Evolutionary conservation across 2,329 filamentous ascomycete species (phyloP).

Genomic region (Pyrenophora teres): DNA sequence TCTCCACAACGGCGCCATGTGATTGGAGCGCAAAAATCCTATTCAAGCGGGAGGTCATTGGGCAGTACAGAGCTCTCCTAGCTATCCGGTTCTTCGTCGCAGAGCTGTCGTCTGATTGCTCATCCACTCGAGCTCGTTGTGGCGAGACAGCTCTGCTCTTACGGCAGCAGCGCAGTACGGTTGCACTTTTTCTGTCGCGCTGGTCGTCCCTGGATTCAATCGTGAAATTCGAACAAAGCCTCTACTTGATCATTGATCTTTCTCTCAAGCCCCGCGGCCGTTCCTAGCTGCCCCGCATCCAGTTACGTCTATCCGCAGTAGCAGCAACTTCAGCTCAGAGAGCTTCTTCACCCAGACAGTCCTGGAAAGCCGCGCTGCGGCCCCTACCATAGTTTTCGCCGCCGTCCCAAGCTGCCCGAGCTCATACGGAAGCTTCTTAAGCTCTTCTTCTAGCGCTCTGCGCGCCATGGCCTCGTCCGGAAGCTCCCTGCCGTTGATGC

Average conservation of each 20-base stretch:
- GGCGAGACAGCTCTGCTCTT: constrained; percentile 12
- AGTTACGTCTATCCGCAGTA: constrained; percentile 13
- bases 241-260: constrained; percentile 5
- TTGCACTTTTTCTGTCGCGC: neutral
- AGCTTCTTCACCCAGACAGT: constrained; percentile 5
- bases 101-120: constrained; percentile 14
- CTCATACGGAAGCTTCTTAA: constrained; percentile 2
- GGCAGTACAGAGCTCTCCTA: constrained; percentile 16
- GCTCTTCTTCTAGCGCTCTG: constrained; percentile 1
- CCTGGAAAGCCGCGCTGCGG: constrained; percentile 3
- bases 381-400: constrained; percentile 2
- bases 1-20: constrained; percentile 5
- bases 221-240: constrained; percentile 5
- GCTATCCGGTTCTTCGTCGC: constrained; percentile 14
- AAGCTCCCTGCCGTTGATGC: constrained; percentile 45
- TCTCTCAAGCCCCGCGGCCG: constrained; percentile 11
- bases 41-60: constrained; percentile 15
- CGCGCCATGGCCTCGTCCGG: constrained; percentile 10
- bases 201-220: constrained; percentile 1
- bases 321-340: constrained; percentile 14
- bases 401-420: constrained; percentile 8
- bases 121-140: constrained; percentile 13
- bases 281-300: constrained; percentile 16
- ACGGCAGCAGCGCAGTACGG: constrained; percentile 5
- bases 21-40: constrained; percentile 13